Evolutionary conservation across 768 basidiomycete genomes (phyloP), one percentile per base, ranked within the genome.

Genomic region (Lactarius deliciosus): DNA sequence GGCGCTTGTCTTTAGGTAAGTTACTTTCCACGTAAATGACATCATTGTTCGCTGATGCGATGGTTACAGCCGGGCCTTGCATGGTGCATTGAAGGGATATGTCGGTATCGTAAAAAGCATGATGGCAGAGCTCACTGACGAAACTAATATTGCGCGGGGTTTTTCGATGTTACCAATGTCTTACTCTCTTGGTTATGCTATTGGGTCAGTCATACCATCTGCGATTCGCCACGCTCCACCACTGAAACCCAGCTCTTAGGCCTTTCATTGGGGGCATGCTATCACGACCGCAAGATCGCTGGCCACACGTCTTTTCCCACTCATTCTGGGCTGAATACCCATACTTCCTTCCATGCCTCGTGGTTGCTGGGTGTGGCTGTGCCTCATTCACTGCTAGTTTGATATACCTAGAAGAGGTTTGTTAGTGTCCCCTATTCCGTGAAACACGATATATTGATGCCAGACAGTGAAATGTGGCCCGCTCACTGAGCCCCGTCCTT

Each of bases 261-360:
- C 34, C 34, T 34, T 34, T 34, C 34, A 34, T 32, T 10, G 72
- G 72, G 1, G 72, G 72, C 13, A 41, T 58, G 57, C 30, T 73
- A 50, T 72, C 72, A 32, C 69, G 68, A 41, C 72, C 72, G 9
- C 63, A 69, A 20, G 72, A 72, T 45, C 63, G 57, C 8, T 69
- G 70, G 53, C 66, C 66, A 13, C 15, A n/a, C 16, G 30, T 70
- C 40, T 73, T 73, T 47, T 63, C 61, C 7, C 43, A 43, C 34
- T 5, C 16, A 1, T 73, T 73, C 57, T 73, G 72, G 72, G 53
- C 57, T 25, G 57, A 65, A 22, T 65, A 72, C 60, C 72, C 72
- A 2, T 73, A 73, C 61, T 70, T 72, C 50, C 64, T 73, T 36
- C 72, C 72, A 38, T 73, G 72, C 50, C 13, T 61, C 22, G 60